phyloP scores from a whole-genome alignment of 2,329 filamentous ascomycete genomes.

The Golovinomyces cichoracearum region DNA sequence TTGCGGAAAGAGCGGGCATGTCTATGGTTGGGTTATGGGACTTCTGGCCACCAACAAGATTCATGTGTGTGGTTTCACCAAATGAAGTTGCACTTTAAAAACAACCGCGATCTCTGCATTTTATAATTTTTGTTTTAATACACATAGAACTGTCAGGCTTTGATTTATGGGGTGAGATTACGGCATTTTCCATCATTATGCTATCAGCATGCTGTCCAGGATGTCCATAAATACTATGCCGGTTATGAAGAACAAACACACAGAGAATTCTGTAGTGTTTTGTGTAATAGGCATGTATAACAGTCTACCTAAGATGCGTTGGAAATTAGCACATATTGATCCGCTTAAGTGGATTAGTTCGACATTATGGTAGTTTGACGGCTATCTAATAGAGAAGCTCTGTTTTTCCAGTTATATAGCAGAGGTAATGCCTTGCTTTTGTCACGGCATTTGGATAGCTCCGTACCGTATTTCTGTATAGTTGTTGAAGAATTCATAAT shows the following conservation, averaged over 20 bases:
- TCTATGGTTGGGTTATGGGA: background rate
- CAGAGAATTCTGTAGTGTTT: background rate
- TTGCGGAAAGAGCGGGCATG: background rate
- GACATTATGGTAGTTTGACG: background rate
- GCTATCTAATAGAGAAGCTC: background rate
- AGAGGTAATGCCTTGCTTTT: background rate
- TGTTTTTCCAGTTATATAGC: background rate
- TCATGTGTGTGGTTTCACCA: background rate
- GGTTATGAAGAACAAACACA: background rate
- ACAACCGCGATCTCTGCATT: background rate
- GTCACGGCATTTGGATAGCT: background rate
- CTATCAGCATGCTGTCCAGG: too few species aligned
- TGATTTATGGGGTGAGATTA: too few species aligned
- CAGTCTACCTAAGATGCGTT: background rate
- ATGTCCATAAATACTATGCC: too few species aligned
- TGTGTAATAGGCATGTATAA: background rate
- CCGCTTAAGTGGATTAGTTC: background rate
- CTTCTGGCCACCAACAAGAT: background rate
- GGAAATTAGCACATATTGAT: background rate
- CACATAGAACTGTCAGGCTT: too few species aligned
- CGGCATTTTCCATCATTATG: too few species aligned
- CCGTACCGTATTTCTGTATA: background rate
- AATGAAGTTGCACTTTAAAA: background rate
- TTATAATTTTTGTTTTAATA: background rate
- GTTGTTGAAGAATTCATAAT: background rate